Conservation (phyloP, 352 stramenopile genomes). For the Phytophthora ramorum region DNA sequence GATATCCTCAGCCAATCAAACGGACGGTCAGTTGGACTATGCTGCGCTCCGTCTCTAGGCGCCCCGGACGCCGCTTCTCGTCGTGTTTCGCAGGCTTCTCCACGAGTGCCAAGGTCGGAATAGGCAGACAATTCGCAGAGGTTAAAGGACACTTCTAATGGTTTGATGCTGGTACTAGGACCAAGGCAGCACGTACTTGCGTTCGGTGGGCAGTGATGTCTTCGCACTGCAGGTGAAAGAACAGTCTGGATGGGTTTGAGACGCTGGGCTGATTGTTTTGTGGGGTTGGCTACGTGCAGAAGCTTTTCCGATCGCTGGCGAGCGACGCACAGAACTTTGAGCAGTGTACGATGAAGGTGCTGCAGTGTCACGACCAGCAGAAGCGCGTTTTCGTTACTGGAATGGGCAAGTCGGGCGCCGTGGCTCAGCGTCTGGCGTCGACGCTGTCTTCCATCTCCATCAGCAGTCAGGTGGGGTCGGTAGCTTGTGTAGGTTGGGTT, state of each 20-base stretch:
- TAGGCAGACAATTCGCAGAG: no score
- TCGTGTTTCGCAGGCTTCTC: neutral
- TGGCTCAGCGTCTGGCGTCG: constrained; percentile 73
- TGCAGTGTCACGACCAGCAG: constrained; percentile 54
- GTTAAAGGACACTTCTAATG: no score
- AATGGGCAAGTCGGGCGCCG: constrained; percentile 84
- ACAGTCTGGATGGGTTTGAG: neutral
- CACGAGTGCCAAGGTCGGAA: neutral
- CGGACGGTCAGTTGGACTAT: constrained; percentile 10
- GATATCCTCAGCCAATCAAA: constrained; percentile 24
- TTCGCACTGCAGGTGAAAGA: constrained; percentile 35
- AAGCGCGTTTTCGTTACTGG: constrained; percentile 70
- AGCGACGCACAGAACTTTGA: constrained; percentile 45
- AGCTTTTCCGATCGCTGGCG: constrained; percentile 44
- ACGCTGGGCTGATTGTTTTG: neutral
- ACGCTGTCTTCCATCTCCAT: constrained; percentile 79
- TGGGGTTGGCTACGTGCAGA: constrained; percentile 24
- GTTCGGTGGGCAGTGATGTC: constrained; percentile 42
- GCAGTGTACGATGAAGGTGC: constrained; percentile 37
- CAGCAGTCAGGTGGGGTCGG: constrained; percentile 58
- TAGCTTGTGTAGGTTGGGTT: neutral
- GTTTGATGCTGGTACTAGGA: constrained; percentile 3
- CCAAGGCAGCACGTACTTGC: constrained; percentile 16
- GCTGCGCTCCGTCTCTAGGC: constrained; percentile 10
- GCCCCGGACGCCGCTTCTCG: neutral